phyloP scores from a whole-genome alignment of 257 asterid species.

The Craterostigma plantagineum region DNA sequence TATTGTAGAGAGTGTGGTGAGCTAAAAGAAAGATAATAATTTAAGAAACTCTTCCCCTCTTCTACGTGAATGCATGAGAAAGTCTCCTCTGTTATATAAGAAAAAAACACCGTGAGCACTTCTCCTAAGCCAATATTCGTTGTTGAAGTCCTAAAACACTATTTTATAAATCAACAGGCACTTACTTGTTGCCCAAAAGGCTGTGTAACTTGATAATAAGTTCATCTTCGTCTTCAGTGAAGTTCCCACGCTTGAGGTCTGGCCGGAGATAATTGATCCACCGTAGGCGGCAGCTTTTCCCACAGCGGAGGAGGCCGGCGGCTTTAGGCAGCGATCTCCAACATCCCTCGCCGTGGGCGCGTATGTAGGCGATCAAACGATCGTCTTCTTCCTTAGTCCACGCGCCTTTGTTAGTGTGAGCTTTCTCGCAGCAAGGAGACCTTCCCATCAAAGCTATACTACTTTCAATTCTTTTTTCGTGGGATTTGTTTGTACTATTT shows the following conservation, averaged over 20 bases:
- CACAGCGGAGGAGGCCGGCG: conserved; percentile 91
- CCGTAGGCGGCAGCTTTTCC: conserved; percentile 83
- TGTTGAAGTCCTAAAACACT: too few species aligned
- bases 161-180: too few species aligned
- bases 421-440: conserved; percentile 95
- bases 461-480: too few species aligned
- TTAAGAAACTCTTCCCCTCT: too few species aligned
- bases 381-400: conserved; percentile 98
- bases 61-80: too few species aligned
- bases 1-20: too few species aligned
- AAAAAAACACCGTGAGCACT: too few species aligned
- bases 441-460: conserved; percentile 55
- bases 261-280: conserved; percentile 92
- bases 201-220: conserved; percentile 82
- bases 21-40: too few species aligned
- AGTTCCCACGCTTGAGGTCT: conserved; percentile 86
- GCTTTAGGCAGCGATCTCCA: conserved; percentile 94
- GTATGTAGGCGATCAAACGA: conserved; percentile 53
- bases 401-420: conserved; percentile 91
- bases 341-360: conserved; percentile 86
- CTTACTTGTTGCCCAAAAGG: conserved; percentile 87
- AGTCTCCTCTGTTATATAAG: too few species aligned
- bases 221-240: conserved; percentile 76
- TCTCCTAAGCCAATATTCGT: too few species aligned
- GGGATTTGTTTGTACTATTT: too few species aligned